Percentiles rank a stretch among this genome's conserved stretches.
phyloP scores from a whole-genome alignment of 2,329 filamentous ascomycete genomes.

The Epichloe uncinata region DNA sequence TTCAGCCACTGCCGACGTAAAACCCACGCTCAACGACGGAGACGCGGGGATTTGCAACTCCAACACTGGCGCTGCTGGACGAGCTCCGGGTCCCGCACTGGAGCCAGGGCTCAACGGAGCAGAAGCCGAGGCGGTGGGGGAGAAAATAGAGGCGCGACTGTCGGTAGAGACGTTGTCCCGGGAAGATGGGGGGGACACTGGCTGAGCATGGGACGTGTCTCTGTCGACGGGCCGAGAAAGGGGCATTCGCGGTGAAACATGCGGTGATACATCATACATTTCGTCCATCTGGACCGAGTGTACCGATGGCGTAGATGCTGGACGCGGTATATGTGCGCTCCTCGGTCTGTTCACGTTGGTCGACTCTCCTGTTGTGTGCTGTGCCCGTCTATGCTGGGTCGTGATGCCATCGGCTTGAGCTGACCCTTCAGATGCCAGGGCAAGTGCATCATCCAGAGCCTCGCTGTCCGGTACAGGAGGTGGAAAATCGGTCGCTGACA shows the following conservation, averaged over 20 bases:
- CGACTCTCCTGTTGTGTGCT: constrained; percentile 24
- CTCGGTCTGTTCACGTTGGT: constrained; percentile 14
- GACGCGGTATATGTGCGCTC: constrained; percentile 15
- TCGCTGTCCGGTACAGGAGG: constrained; percentile 10
- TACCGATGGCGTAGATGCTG: constrained; percentile 19
- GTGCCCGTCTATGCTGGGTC: constrained; percentile 10
- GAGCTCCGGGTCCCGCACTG: neutral
- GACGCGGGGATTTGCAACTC: constrained; percentile 18
- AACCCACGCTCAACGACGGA: constrained; percentile 5
- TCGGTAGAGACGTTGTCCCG: neutral
- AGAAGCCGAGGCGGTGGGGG: neutral
- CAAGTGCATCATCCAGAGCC: neutral
- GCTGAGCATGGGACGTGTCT: neutral
- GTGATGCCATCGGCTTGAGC: constrained; percentile 2
- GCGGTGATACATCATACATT: constrained; percentile 35
- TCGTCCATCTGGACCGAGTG: constrained; percentile 16
- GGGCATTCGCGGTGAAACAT: constrained; percentile 23
- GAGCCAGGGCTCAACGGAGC: neutral
- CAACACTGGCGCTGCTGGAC: constrained; percentile 7
- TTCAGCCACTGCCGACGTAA: constrained; percentile 7
- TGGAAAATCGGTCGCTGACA: constrained; percentile 13
- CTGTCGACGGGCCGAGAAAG: constrained; percentile 1
- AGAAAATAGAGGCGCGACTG: neutral
- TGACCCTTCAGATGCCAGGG: neutral
- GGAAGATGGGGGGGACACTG: constrained; percentile 9